Percentiles rank a stretch among this genome's conserved stretches.
phyloP scores from a whole-genome alignment of 179 eudicot genomes.

The Sideroxylon spinosum region DNA sequence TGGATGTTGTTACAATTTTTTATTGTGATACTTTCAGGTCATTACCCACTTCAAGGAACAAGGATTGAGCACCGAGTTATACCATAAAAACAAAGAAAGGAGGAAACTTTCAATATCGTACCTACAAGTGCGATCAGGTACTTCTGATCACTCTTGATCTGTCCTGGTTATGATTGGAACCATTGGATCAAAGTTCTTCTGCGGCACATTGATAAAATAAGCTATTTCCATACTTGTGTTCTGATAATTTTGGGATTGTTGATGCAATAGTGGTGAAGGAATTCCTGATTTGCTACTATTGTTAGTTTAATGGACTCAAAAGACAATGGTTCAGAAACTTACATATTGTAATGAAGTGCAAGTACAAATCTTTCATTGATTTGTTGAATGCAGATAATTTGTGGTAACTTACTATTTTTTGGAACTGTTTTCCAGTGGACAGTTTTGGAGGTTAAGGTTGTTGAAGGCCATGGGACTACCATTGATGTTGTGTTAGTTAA shows the following conservation, averaged over 20 bases:
- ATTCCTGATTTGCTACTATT: slow-evolving; percentile 72
- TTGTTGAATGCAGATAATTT: too few species aligned
- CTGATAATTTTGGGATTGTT: slow-evolving; percentile 12
- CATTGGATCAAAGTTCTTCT: slow-evolving; percentile 5
- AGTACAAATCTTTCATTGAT: too few species aligned
- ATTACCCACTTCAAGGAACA: slow-evolving; percentile 80
- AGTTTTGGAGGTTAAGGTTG: slow-evolving; percentile 91
- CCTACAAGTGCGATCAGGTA: slow-evolving; percentile 97
- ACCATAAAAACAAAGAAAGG: slow-evolving; percentile 88
- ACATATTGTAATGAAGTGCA: slow-evolving; percentile 73
- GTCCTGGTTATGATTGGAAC: neutral
- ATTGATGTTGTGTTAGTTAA: slow-evolving; percentile 91
- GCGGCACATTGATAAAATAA: neutral
- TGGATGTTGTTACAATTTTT: neutral
- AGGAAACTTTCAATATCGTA: slow-evolving; percentile 81
- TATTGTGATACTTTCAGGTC: slow-evolving; percentile 38
- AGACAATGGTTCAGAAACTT: slow-evolving; percentile 79
- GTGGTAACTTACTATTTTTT: slow-evolving; percentile 17
- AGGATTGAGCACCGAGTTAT: slow-evolving; percentile 81
- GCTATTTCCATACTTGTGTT: neutral
- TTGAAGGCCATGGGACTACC: slow-evolving; percentile 96
- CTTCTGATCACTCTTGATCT: neutral
- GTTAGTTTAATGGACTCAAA: slow-evolving; percentile 83
- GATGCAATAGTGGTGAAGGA: slow-evolving; percentile 76
- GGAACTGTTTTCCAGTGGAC: slow-evolving; percentile 57